A percentile compares a stretch with the other conserved stretches of the same genome.
Evolutionary conservation across 2,329 filamentous ascomycete genomes (phyloP).

Genomic region (Diaporthe helianthi): DNA sequence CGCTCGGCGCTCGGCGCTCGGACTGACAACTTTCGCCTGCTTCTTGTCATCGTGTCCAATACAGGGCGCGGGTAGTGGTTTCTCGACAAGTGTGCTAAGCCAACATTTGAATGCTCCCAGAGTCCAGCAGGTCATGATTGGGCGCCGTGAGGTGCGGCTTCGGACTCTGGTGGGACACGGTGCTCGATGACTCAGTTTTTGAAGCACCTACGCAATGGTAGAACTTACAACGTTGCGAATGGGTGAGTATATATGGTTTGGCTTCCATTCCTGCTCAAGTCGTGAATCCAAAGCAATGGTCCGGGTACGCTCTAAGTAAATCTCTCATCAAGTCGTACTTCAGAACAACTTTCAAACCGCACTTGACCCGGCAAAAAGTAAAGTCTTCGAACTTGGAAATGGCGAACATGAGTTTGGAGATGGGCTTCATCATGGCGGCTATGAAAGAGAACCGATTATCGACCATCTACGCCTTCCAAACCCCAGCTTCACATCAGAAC

Average conservation of each 20-base stretch:
- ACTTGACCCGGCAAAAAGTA: background rate
- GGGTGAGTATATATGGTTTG: conserved; percentile 4
- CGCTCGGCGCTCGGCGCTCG: conserved; percentile 13
- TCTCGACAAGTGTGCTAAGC: background rate
- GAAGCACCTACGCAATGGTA: background rate
- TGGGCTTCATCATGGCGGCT: conserved; percentile 32
- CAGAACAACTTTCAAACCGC: no score
- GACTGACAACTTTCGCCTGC: background rate
- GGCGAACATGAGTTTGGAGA: conserved; percentile 11
- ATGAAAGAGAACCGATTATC: conserved; percentile 22
- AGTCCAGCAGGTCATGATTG: background rate
- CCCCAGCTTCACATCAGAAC: background rate
- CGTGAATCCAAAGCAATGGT: background rate
- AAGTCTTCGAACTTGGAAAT: background rate
- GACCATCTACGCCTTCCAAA: background rate
- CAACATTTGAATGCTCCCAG: background rate
- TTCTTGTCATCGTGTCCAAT: background rate
- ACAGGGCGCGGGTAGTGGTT: background rate
- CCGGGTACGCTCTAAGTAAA: no score
- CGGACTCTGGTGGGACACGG: background rate
- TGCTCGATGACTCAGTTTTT: conserved; percentile 8
- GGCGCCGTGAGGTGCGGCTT: background rate
- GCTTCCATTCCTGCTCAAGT: no score
- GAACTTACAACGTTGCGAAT: no score
- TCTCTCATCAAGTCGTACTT: background rate